phyloP scores from a whole-genome alignment of 2,329 filamentous ascomycete genomes.

The Aureobasidium subglaciale region DNA sequence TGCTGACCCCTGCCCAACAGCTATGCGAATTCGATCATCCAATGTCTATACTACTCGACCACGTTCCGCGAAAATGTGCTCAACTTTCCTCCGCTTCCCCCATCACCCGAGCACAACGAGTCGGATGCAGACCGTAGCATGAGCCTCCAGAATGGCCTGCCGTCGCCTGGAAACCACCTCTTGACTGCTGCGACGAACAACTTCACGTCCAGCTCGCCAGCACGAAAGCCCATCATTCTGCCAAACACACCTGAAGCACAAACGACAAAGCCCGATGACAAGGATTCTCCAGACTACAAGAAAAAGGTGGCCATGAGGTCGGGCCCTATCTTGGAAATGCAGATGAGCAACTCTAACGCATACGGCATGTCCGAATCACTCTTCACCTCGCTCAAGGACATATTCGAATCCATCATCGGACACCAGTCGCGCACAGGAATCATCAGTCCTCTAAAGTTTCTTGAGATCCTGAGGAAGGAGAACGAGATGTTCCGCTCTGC shows the following conservation, averaged over 20 bases:
- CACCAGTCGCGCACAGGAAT: slow-evolving; percentile 80
- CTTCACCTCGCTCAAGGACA: slow-evolving; percentile 91
- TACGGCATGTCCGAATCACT: slow-evolving; percentile 94
- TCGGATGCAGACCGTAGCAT: slow-evolving; percentile 25
- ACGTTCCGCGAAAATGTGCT: slow-evolving; percentile 91
- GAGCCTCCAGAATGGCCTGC: slow-evolving; percentile 40
- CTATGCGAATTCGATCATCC: slow-evolving; percentile 97
- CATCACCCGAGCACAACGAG: slow-evolving; percentile 3
- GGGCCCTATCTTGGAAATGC: slow-evolving; percentile 79
- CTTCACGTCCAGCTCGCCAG: slow-evolving; percentile 17
- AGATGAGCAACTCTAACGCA: slow-evolving; percentile 67
- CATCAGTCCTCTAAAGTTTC: slow-evolving; percentile 82
- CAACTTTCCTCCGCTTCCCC: slow-evolving; percentile 59
- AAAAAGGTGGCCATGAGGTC: slow-evolving; percentile 90
- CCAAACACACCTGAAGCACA: slow-evolving; percentile 18
- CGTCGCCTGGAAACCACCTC: slow-evolving; percentile 37
- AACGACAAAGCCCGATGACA: slow-evolving; percentile 67
- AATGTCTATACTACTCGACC: slow-evolving; percentile 92
- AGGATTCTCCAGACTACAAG: slow-evolving; percentile 92
- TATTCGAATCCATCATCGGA: slow-evolving; percentile 83
- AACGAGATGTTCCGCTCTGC: slow-evolving; percentile 96
- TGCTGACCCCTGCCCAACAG: slow-evolving; percentile 40
- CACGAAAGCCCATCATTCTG: slow-evolving; percentile 17
- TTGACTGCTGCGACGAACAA: slow-evolving; percentile 11
- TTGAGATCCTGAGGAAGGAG: slow-evolving; percentile 87